Evolutionary conservation across 768 basidiomycete genomes (phyloP).

Genomic region (Calocybe indica): DNA sequence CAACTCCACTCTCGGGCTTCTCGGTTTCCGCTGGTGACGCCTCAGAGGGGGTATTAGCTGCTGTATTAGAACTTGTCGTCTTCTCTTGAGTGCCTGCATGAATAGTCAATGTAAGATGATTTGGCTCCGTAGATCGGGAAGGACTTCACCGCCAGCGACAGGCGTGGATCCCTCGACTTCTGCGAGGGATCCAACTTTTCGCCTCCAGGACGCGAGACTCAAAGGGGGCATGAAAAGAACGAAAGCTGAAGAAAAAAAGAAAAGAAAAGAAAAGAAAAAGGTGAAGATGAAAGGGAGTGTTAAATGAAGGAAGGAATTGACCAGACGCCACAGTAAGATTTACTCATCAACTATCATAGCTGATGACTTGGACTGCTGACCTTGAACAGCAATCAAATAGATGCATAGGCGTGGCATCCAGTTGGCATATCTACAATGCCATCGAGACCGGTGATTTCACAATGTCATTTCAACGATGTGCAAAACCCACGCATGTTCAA

Average conservation of each 20-base stretch:
- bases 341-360: conserved; percentile 1
- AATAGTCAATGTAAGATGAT: background rate
- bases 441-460: too few relatives aligned
- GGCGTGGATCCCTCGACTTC: conserved; percentile 4
- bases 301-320: conserved; percentile 5
- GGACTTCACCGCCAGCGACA: conserved; percentile 9
- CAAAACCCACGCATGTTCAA: too few relatives aligned
- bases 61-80: background rate
- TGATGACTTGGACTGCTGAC: too few relatives aligned
- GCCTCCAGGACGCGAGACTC: conserved; percentile 14
- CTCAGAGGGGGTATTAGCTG: conserved; percentile 5
- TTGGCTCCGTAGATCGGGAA: background rate
- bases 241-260: conserved; percentile 1
- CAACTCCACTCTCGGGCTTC: background rate
- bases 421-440: too few relatives aligned
- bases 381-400: too few relatives aligned
- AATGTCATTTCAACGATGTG: too few relatives aligned
- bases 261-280: conserved; percentile 6
- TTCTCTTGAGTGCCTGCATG: background rate
- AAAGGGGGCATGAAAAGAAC: conserved; percentile 12
- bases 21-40: conserved; percentile 2
- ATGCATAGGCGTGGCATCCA: too few relatives aligned
- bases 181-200: conserved; percentile 6
- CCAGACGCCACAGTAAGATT: conserved; percentile 1
- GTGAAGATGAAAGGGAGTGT: conserved; percentile 5